phyloP scores from a whole-genome alignment of 495 filamentous ascomycete species.

The Aspergillus cavernicola region DNA sequence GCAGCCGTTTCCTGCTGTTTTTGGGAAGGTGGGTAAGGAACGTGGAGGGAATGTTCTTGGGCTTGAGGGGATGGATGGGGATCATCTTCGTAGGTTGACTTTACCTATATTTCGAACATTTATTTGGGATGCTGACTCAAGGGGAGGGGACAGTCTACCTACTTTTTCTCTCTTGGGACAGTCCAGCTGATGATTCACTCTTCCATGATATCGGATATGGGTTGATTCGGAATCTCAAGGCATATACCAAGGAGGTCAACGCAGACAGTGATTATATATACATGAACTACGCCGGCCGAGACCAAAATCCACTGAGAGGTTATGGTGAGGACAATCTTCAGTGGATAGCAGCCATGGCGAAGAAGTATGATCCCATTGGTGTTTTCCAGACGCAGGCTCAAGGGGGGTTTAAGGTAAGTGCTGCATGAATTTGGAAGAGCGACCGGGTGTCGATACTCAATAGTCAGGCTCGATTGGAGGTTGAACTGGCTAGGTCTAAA shows the following conservation, averaged over 20 bases:
- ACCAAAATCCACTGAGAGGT: slow-evolving; percentile 27
- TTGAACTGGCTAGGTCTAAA: too few species aligned
- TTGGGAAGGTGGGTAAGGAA: background rate
- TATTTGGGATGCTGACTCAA: too few species aligned
- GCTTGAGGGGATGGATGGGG: background rate
- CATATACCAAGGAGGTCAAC: background rate
- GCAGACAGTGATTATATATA: background rate
- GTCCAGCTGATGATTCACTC: background rate
- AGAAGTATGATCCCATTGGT: slow-evolving; percentile 26
- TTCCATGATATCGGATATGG: background rate
- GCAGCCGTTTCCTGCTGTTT: background rate
- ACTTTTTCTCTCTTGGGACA: background rate
- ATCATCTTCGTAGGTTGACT: background rate
- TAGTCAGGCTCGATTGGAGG: too few species aligned
- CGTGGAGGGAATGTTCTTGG: background rate
- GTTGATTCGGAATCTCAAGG: background rate
- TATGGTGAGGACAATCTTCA: slow-evolving; percentile 28
- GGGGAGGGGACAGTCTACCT: too few species aligned
- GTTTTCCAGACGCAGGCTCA: slow-evolving; percentile 7
- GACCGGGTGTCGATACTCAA: too few species aligned
- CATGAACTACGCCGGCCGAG: slow-evolving; percentile 25
- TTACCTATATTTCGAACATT: background rate
- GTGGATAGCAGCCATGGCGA: slow-evolving; percentile 20
- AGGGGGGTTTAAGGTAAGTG: slow-evolving; percentile 3
- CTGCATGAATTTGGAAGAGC: background rate